These are phyloP conservation scores for Wallacemonas sp. DNA, from an alignment of 208 protist species.

Conservation along the genomic window DNA sequence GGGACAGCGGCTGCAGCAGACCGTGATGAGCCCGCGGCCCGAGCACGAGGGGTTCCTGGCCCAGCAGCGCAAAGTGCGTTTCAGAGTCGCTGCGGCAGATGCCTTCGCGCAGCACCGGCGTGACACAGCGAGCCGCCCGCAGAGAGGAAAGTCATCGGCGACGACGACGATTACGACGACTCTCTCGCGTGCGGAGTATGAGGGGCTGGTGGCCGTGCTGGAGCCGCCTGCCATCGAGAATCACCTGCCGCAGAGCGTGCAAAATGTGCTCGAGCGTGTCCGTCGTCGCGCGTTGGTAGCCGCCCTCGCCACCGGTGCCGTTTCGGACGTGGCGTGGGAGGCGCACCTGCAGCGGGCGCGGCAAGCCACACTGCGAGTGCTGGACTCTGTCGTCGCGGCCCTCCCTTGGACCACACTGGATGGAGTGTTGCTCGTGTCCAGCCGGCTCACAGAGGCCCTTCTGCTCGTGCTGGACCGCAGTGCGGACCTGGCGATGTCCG, in stretches of 20 bases:
- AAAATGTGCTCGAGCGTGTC: not conserved
- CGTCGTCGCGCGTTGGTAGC: not conserved
- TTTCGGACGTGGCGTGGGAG: not conserved
- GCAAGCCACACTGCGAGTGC: slow-evolving; percentile 14
- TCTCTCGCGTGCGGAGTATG: too few relatives aligned
- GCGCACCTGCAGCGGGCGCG: slow-evolving; percentile 12
- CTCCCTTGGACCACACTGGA: slow-evolving; percentile 26
- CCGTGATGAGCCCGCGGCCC: slow-evolving; percentile 14
- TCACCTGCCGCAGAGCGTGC: slow-evolving; percentile 6
- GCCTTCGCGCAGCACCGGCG: too few relatives aligned
- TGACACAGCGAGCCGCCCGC: too few relatives aligned
- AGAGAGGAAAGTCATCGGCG: too few relatives aligned
- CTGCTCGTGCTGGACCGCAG: slow-evolving; percentile 15
- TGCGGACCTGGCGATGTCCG: not conserved
- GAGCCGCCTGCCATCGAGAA: not conserved
- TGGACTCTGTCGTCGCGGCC: slow-evolving; percentile 18
- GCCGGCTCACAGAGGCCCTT: slow-evolving; percentile 10
- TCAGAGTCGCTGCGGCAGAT: not conserved
- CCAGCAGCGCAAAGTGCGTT: not conserved
- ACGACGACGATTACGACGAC: too few relatives aligned
- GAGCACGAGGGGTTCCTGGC: not conserved
- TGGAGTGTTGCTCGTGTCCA: slow-evolving; percentile 12
- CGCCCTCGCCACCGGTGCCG: not conserved
- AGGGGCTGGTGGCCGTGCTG: not conserved
- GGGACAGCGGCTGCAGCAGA: slow-evolving; percentile 23